Evolutionary conservation across 371 early-diverging fungal species (phyloP).

Genomic region (Mucor circinelloides): DNA sequence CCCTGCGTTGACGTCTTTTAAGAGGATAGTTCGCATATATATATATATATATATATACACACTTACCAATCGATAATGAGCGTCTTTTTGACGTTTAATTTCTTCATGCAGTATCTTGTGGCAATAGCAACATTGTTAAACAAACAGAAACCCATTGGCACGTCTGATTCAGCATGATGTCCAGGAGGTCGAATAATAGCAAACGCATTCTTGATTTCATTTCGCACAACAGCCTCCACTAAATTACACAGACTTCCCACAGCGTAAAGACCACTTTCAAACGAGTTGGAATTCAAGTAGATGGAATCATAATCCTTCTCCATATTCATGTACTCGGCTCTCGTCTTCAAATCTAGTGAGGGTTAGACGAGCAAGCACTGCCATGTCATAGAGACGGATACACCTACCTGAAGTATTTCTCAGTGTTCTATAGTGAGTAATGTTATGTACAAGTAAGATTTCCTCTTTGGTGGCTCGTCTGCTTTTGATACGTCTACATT

Average conservation of each 20-base stretch:
- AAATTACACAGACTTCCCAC: constrained; percentile 80
- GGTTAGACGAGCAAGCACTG: background rate
- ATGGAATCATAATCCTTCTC: constrained; percentile 62
- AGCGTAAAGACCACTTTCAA: constrained; percentile 63
- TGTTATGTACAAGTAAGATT: constrained; percentile 63
- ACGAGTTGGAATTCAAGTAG: constrained; percentile 69
- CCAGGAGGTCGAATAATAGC: constrained; percentile 90
- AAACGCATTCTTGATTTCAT: constrained; percentile 74
- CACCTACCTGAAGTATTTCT: constrained; percentile 19
- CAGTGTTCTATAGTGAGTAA: constrained; percentile 26
- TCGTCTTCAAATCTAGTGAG: constrained; percentile 12
- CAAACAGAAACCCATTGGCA: constrained; percentile 84
- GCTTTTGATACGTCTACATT: constrained; percentile 55
- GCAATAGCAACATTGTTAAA: constrained; percentile 91
- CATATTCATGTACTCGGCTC: constrained; percentile 16
- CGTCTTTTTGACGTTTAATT: constrained; percentile 57
- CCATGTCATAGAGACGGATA: background rate
- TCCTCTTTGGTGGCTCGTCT: constrained; percentile 58
- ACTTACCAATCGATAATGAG: constrained; percentile 88
- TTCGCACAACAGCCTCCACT: constrained; percentile 66
- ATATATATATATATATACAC: background rate
- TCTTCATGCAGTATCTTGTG: constrained; percentile 54
- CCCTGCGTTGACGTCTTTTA: constrained; percentile 51
- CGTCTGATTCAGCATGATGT: constrained; percentile 84
- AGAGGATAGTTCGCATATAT: background rate